These are phyloP conservation scores for Phytophthora syringae DNA, from an alignment of 352 stramenopile species.

Conservation along the genomic window DNA sequence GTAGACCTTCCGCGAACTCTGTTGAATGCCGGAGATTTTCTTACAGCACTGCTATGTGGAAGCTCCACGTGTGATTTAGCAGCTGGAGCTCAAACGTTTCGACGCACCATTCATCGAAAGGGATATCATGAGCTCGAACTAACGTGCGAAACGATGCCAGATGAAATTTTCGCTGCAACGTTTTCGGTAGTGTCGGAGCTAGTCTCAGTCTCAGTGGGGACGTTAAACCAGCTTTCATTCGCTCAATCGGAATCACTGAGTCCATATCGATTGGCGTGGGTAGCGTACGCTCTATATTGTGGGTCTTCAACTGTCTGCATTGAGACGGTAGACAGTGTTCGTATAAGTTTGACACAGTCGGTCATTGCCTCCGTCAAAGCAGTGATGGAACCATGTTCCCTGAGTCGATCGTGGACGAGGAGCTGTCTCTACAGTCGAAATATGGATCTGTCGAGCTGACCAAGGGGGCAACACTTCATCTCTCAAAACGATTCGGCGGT, in stretches of 20 bases:
- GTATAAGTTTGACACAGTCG: background rate
- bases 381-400: background rate
- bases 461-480: background rate
- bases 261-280: background rate
- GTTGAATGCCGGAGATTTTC: no score
- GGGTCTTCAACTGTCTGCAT: background rate
- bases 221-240: background rate
- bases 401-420: background rate
- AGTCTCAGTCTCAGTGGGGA: background rate
- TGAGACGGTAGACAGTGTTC: background rate
- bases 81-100: background rate
- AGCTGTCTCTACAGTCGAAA: background rate
- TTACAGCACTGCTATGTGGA: no score
- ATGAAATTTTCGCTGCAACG: background rate
- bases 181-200: background rate
- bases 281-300: background rate
- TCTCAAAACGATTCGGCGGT: background rate
- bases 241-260: background rate
- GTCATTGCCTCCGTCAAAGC: background rate
- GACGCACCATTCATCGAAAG: background rate
- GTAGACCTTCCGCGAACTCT: no score
- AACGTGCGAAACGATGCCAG: background rate
- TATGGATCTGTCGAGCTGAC: background rate
- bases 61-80: no score
- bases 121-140: background rate